Evolutionary conservation across 2,329 filamentous ascomycete species (phyloP), one percentile per base, ranked within the genome.

Genomic region (Colletotrichum tofieldiae): DNA sequence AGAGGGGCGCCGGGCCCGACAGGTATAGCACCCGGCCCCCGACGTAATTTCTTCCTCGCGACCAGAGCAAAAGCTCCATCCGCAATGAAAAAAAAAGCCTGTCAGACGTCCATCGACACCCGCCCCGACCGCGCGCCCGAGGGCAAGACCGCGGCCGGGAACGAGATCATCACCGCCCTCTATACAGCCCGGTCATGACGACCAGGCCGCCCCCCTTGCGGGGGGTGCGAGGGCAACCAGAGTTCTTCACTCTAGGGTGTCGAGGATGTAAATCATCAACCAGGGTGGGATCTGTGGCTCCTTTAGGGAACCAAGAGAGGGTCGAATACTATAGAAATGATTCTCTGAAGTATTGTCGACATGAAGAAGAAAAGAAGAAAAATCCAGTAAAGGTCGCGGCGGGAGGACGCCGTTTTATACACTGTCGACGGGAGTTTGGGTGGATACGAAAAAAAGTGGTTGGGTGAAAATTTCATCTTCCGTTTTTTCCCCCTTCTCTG

Each of bases 291-390:
- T 94, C 92, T 95, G 93, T 94, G 90, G 93, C 95, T 97, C 88
- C 89, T 93, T 90, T 95, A 89, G 91, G 91, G 90, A 96, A 93
- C 91, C 94, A 93, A 96, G 93, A 94, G 91, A 89, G 88, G 89
- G 93, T 94, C 91, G 91, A 94, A 89, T 92, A 95, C 94, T 97
- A 94, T 95, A 97, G 93, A 97, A 96, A 93, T 94, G 93, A 95
- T 96, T 95, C 93, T 94, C 84, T 89, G 83, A 88, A 88, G 86
- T 89, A 89, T 89, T 88, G 87, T 90, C 88, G 87, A 87, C 86
- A 86, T 83, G 84, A 89, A 86, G 83, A 85, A 86, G 86, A 81
- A 79, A 83, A 59, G 55, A 59, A 84, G 81, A 84, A 84, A 79
- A 79, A 54, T 37, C 32, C 1, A 39, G 18, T 3, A 56, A 39